phyloP scores from a whole-genome alignment of 306 rosid genomes.

The Sicyos edulis region DNA sequence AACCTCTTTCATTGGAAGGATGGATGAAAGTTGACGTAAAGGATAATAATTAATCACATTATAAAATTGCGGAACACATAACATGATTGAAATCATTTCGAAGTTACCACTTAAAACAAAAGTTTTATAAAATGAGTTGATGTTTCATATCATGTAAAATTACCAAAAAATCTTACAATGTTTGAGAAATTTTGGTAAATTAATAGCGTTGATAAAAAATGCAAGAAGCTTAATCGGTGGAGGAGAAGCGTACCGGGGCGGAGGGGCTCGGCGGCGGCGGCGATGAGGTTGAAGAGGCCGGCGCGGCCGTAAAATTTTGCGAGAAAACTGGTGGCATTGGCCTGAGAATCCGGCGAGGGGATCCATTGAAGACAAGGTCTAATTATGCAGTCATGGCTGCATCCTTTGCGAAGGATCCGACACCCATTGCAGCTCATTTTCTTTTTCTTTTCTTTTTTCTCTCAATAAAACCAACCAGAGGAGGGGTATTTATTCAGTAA shows the following conservation, averaged over 20 bases:
- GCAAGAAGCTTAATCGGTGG: too few species aligned
- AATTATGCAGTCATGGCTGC: slow-evolving; percentile 44
- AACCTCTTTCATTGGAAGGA: too few species aligned
- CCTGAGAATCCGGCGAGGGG: slow-evolving; percentile 49
- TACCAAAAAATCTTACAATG: too few species aligned
- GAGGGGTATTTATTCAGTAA: neutral
- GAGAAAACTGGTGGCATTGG: slow-evolving; percentile 67
- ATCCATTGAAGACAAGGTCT: slow-evolving; percentile 64
- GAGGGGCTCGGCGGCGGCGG: slow-evolving; percentile 34
- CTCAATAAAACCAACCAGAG: neutral
- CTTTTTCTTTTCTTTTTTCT: slow-evolving; percentile 18
- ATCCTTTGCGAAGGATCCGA: slow-evolving; percentile 63
- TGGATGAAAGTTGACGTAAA: too few species aligned
- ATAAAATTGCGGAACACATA: too few species aligned
- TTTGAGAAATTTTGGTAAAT: too few species aligned
- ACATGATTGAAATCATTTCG: too few species aligned
- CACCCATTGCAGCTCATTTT: slow-evolving; percentile 72
- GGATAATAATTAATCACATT: too few species aligned
- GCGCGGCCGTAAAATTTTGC: slow-evolving; percentile 77
- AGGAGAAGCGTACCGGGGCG: slow-evolving; percentile 34
- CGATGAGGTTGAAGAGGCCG: slow-evolving; percentile 59
- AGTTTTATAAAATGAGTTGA: too few species aligned
- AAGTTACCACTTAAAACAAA: too few species aligned
- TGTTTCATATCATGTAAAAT: too few species aligned
- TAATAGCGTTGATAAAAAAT: too few species aligned